Base-by-base conservation (phyloP, 371 early-diverging fungal genomes). In the Nematocida homosporus region DNA sequence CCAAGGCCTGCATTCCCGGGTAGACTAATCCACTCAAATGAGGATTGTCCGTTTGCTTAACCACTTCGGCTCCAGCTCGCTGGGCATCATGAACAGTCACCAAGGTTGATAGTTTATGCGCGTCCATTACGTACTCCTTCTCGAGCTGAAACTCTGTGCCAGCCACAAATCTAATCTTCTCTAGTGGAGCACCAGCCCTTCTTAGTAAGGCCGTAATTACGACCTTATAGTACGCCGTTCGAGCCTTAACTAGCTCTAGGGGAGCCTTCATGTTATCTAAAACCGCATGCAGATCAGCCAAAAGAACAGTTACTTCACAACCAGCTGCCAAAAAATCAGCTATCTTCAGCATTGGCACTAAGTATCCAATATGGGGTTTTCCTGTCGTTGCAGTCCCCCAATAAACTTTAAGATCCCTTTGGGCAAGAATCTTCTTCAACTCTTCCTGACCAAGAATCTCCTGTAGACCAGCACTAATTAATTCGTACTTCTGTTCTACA, bases 361-460 rank as follows among this genome's bases (percentile, higher is more conserved):
- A 94, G 87, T 98, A 97, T 57, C 92, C 99, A 79, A 98, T 87
- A 82, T 98, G 99, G 30, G 94, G 94, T 81, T 88, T 89, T 66
- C 99, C 97, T 2, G 99, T 97, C 4, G 95, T 89, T 23, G 99
- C 96, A 32, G 97, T 95, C 53, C 99, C 99, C 96, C 96, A 98
- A 88, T 98, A 98, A 79, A 98, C 84, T 76, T 89, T 91, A 41
- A 95, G 83, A 83, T 93, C 90, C 61, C 96, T 88, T 82, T 92
- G 91, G 1, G 83, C 84, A 23, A 96, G 87, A 56, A 93, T 87
- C 76, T 89, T 86, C 78, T 89, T 87, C 52, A 98, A 87, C 80
- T 92, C 88, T 38, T 91, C 93, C 20, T 83, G 88, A 65, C 94
- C 95, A n/a, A 96, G 87, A 23, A 91, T 88, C 82, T 98, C 99